Evolutionary conservation across 2,329 filamentous ascomycete genomes (phyloP).

Genomic region (Penicillium hordei): DNA sequence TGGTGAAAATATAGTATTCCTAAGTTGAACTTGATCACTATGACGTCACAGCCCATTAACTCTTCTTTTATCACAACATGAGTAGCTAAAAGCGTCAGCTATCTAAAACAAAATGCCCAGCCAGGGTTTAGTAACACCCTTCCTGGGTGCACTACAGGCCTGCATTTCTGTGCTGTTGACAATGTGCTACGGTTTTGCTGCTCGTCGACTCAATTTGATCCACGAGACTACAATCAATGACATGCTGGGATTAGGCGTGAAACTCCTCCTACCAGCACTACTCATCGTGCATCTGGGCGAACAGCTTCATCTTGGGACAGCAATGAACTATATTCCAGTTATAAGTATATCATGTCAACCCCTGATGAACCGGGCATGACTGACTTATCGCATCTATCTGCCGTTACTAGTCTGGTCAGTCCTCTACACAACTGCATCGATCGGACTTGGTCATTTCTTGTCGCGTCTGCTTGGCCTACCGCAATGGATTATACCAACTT

Average conservation of each 20-base stretch:
- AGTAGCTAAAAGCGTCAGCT: no score
- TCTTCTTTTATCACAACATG: not conserved
- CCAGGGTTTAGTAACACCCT: not conserved
- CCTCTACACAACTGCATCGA: not conserved
- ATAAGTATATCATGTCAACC: not conserved
- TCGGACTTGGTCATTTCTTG: not conserved
- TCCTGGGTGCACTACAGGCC: not conserved
- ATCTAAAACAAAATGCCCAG: not conserved
- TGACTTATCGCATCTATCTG: not conserved
- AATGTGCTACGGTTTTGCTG: not conserved
- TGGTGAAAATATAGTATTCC: no score
- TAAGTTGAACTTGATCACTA: conserved; percentile 13
- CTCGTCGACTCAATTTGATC: not conserved
- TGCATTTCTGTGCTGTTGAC: not conserved
- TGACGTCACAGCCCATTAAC: conserved; percentile 6
- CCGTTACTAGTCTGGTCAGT: not conserved
- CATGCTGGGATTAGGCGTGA: not conserved
- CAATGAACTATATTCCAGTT: not conserved
- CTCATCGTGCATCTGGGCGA: not conserved
- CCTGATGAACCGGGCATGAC: not conserved
- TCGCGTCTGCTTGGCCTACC: not conserved
- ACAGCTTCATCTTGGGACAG: not conserved
- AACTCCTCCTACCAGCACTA: not conserved
- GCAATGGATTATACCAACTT: not conserved
- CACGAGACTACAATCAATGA: conserved; percentile 1